Conservation (phyloP, 1,139 yeast genomes). For the Hansenula lynferdii region DNA sequence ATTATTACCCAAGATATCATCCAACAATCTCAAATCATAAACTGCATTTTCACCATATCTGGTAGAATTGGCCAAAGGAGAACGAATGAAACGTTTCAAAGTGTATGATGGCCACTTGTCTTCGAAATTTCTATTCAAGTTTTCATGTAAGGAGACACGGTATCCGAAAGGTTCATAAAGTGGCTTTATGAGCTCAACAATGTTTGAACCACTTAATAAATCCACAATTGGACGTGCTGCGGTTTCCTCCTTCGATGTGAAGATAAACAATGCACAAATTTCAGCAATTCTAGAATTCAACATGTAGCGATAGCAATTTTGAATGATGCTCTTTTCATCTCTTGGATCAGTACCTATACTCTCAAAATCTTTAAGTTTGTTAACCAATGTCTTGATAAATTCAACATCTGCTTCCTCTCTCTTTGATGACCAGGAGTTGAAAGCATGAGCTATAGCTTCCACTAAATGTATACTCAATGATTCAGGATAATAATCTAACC, state of each 20-base stretch:
- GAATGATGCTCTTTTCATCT: constrained; percentile 27
- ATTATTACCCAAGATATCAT: constrained; percentile 45
- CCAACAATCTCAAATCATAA: constrained; percentile 63
- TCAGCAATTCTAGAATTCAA: constrained; percentile 67
- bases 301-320: constrained; percentile 51
- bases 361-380: constrained; percentile 26
- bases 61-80: constrained; percentile 43
- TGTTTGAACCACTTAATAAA: constrained; percentile 38
- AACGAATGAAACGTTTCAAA: constrained; percentile 47
- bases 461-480: constrained; percentile 45
- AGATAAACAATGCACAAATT: constrained; percentile 67
- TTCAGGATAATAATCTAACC: constrained; percentile 50
- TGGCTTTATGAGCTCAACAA: constrained; percentile 29
- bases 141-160: constrained; percentile 41
- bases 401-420: constrained; percentile 44
- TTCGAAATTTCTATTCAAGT: constrained; percentile 41
- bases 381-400: constrained; percentile 48
- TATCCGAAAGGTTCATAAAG: constrained; percentile 35
- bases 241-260: constrained; percentile 46
- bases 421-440: constrained; percentile 65
- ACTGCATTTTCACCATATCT: constrained; percentile 48
- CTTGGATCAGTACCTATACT: constrained; percentile 17
- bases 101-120: constrained; percentile 42
- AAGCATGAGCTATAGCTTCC: constrained; percentile 61
- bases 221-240: constrained; percentile 39